These are phyloP conservation scores for Apiotrichum brassicae DNA, from an alignment of 1,284 basidiomycete genomes.

Conservation along the genomic window DNA sequence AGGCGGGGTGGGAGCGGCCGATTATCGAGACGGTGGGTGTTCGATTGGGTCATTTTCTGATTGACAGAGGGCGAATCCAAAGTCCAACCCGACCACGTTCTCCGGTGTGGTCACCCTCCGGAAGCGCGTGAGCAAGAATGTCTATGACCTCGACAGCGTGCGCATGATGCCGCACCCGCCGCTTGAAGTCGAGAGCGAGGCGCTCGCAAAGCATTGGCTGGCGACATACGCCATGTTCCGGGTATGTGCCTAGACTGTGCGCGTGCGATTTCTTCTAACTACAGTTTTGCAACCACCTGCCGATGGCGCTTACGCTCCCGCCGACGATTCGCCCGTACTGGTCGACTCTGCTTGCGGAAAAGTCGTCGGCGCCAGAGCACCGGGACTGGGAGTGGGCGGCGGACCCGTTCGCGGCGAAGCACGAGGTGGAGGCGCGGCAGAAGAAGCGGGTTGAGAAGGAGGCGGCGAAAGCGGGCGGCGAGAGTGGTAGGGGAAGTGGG, in stretches of 20 bases:
- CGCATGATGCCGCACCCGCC: slow-evolving; percentile 65
- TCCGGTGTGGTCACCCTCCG: slow-evolving; percentile 57
- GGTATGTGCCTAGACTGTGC: slow-evolving; percentile 50
- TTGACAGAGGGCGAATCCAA: slow-evolving; percentile 49
- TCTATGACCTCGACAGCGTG: slow-evolving; percentile 60
- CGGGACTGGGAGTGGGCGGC: slow-evolving; percentile 76
- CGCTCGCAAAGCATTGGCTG: slow-evolving; percentile 79
- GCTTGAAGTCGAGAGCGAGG: slow-evolving; percentile 56
- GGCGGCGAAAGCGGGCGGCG: slow-evolving; percentile 11
- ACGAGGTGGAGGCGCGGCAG: slow-evolving; percentile 61
- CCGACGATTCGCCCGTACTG: slow-evolving; percentile 77
- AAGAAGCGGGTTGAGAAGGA: slow-evolving; percentile 48
- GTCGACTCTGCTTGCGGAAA: slow-evolving; percentile 65
- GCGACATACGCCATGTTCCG: slow-evolving; percentile 81
- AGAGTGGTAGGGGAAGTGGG: slow-evolving; percentile 31
- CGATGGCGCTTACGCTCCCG: slow-evolving; percentile 70
- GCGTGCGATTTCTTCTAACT: slow-evolving; percentile 1
- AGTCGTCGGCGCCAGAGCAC: slow-evolving; percentile 61
- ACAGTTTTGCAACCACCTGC: slow-evolving; percentile 72
- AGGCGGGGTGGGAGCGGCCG: slow-evolving; percentile 76
- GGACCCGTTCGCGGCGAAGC: slow-evolving; percentile 73
- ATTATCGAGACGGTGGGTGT: slow-evolving; percentile 58
- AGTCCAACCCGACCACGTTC: slow-evolving; percentile 53
- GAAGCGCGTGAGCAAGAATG: slow-evolving; percentile 62
- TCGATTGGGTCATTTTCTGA: no score